Base-by-base conservation (phyloP, 148 eudicot species). In the Spergularia marina region DNA sequence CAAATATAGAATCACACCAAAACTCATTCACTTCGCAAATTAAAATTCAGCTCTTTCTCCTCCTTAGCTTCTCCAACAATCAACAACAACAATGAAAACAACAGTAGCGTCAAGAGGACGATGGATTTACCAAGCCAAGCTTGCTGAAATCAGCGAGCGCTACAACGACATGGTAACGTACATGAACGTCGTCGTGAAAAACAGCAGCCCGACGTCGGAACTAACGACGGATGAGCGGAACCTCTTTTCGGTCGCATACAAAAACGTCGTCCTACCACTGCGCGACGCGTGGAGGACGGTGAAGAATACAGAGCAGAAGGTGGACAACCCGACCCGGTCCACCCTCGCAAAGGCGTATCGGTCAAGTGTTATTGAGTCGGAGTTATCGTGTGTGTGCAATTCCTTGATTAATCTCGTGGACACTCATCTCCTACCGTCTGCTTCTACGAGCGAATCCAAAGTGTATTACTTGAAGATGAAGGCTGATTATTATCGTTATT, bases 401-500 rank as follows among this genome's bases (percentile, higher is more conserved):
- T 75, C 79, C 12, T 63, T 80, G 0, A 63, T 80, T 23, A 75
- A 63, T 51, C 66, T 80, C 7, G 40, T 80, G 30, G 82, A 80
- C 41, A 53, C 70, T 55, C 71, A 75, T 70, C 76, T 80, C 0
- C 5, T 79, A 5, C 82, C 82, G 23, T 62, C 75, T 0, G 79
- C 78, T 7, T 9, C 79, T 5, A 49, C 56, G 1, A 56, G 67
- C 9, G 82, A 75, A 39, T 64, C 71, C 1, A 80, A 80, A 65
- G 76, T 80, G 25, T 75, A 54, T 54, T 80, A 70, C 13, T 63
- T 80, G 75, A 80, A 80, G 82, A 70, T 80, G 78, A 80, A 80
- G 65, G 82, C 76, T 0, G 82, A 80, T 80, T 80, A 80, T 80
- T 57, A 80, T 65, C 73, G 82, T 7, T 80, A 80, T 30, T 75